These are phyloP conservation scores for Oehlia diaphana DNA, from an alignment of 192 early-diverging fungal species.

Conservation along the genomic window DNA sequence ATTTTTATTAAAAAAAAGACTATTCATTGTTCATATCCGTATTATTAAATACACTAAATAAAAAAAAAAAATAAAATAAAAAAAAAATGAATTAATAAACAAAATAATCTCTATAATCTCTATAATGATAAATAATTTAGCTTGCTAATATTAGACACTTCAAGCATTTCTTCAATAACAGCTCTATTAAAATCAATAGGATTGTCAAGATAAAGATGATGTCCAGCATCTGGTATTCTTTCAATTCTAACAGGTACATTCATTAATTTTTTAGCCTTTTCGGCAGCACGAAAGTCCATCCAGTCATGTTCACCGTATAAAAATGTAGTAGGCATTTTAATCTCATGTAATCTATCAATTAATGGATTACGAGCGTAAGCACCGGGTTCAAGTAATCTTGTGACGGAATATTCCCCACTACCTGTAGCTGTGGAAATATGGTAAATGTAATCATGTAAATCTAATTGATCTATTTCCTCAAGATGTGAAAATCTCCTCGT, in stretches of 20 bases:
- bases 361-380: conserved; percentile 82
- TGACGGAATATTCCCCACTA: conserved; percentile 82
- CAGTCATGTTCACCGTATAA: conserved; percentile 84
- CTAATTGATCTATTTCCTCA: conserved; percentile 59
- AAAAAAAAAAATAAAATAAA: too few species aligned
- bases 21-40: too few species aligned
- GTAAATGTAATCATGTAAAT: conserved; percentile 78
- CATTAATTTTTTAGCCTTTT: conserved; percentile 60
- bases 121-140: too few species aligned
- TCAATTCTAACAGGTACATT: conserved; percentile 49
- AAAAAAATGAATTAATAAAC: too few species aligned
- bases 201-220: conserved; percentile 89
- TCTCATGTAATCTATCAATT: conserved; percentile 54
- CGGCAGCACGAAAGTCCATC: conserved; percentile 83
- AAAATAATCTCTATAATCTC: too few species aligned
- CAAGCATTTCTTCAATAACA: conserved; percentile 17
- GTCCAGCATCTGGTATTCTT: conserved; percentile 63
- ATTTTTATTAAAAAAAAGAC: too few species aligned
- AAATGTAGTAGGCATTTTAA: conserved; percentile 76
- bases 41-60: too few species aligned
- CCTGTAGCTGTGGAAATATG: conserved; percentile 76
- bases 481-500: conserved; percentile 65
- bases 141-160: background rate
- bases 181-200: conserved; percentile 39
- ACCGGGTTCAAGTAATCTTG: conserved; percentile 74